Evolutionary conservation across 768 basidiomycete species (phyloP), one percentile per base, ranked within the genome.

Genomic region (Trametes villosa): DNA sequence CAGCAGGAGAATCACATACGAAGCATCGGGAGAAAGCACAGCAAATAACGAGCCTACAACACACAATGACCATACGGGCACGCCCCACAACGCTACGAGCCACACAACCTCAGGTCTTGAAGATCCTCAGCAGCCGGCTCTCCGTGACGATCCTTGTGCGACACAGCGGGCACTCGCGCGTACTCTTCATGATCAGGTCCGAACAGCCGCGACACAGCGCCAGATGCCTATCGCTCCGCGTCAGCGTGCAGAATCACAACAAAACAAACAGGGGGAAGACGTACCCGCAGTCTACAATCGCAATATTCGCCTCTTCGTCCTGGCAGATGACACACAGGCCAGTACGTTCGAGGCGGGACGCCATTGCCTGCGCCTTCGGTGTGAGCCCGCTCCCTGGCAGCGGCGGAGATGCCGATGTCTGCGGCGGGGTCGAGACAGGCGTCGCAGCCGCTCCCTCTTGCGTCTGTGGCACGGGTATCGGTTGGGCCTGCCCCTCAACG

Each of bases 321-420:
- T 96, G 94, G 69, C 95, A 97, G 11, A 97, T 83, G 0, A 96
- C 92, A 71, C 95, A 97, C 5, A 95, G 74, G 2, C 95, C 94
- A 9, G 83, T 82, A 24, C 87, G 82, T 62, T 92, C 91, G 13
- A 82, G 70, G 38, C 77, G 74, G 1, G 78, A 72, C 2, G 73
- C 70, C 67, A 77, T 72, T 31, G 74, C 73, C 59, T 76, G 71
- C 9, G 78, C 62, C 61, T 77, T 80, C 7, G 81, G 69, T 24
- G 77, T 62, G n/a, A 72, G 61, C 13, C 72, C 74, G 52, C 59
- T 62, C 45, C 64, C 55, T 4, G 77, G 70, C n/a, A n/a, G n/a
- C 4, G 72, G 67, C 2, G 76, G 62, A 38, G 67, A 38, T 22
- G 67, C 40, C 8, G 72, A 55, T 27, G 71, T 18, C 38, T 57